Evolutionary conservation across 768 basidiomycete genomes (phyloP), one percentile per base, ranked within the genome.

Genomic region (Amanita subjunquillea): DNA sequence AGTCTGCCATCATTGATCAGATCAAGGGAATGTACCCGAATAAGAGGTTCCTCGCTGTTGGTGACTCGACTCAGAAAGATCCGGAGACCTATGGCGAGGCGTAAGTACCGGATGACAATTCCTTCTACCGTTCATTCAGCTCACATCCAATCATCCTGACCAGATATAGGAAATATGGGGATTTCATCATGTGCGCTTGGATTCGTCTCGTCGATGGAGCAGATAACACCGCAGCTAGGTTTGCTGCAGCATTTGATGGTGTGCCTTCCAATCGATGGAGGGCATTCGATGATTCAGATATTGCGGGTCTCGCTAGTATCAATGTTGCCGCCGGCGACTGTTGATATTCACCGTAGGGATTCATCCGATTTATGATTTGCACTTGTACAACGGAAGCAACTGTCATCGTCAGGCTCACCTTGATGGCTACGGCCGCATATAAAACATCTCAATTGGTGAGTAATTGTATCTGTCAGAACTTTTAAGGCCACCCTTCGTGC

Each of bases 41-140:
- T 39, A 73, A 74, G 62, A 71, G 65, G 55, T 74, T 69, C 58
- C 54, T 75, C 47, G 60, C 64, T 4, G 62, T 75, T 29, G 73
- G 73, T 6, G 73, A 75, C 58, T 75, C 73, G 9, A 72, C 72
- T 10, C 67, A 75, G 57, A 69, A 67, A 57, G 73, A 75, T 53
- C 72, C 73, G 3, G 73, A 75, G 57, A 69, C 67, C 8, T 74
- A 75, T 58, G 73, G 62, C 36, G 65, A 64, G 55, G 67, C 68
- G 72, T 74, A 50, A 58, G 70, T 67, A 32, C 22, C 22, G 20
- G 42, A 32, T 38, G 2, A 42, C 20, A 40, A 38, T n/a, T 44
- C 34, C 7, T 39, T 50, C 15, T 37, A 34, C 17, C 17, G 17
- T 17, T 32, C 20, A 17, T 30, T 41, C 13, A 32, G 12, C 41